Conservation (phyloP, 2,329 filamentous ascomycete species). For the Hymenoscyphus linearis region DNA sequence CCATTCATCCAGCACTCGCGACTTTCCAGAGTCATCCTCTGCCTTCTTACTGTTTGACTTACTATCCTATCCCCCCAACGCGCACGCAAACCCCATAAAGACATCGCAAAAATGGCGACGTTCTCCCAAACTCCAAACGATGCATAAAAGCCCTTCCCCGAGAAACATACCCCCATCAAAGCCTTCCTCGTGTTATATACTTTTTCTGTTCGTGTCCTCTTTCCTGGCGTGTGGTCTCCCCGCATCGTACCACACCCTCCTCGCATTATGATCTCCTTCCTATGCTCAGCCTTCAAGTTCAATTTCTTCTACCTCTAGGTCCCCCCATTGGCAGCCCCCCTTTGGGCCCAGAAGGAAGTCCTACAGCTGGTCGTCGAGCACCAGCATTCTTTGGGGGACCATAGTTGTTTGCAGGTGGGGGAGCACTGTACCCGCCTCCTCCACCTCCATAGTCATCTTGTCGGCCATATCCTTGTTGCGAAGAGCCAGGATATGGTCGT, state of each 20-base stretch:
- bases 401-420: not conserved
- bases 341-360: conserved; percentile 2
- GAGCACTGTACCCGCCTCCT: conserved; percentile 33
- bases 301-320: conserved; percentile 21
- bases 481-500: conserved; percentile 41
- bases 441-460: conserved; percentile 38
- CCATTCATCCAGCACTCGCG: not conserved
- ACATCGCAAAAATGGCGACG: not conserved
- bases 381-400: conserved; percentile 21
- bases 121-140: conserved; percentile 3
- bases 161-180: not conserved
- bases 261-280: not conserved
- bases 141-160: not conserved
- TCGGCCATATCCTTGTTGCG: conserved; percentile 43
- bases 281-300: not conserved
- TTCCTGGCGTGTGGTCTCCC: not conserved
- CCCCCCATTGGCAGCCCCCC: conserved; percentile 23
- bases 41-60: not conserved
- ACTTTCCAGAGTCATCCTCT: not conserved
- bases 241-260: not conserved
- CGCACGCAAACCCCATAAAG: not conserved
- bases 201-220: too few relatives aligned
- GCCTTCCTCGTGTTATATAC: too few relatives aligned
- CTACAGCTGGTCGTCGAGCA: conserved; percentile 35
- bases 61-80: not conserved